Percentiles rank a stretch among this genome's conserved stretches.
Conservation (phyloP, 1,139 yeast species). For the Protomyces macrosporus region DNA sequence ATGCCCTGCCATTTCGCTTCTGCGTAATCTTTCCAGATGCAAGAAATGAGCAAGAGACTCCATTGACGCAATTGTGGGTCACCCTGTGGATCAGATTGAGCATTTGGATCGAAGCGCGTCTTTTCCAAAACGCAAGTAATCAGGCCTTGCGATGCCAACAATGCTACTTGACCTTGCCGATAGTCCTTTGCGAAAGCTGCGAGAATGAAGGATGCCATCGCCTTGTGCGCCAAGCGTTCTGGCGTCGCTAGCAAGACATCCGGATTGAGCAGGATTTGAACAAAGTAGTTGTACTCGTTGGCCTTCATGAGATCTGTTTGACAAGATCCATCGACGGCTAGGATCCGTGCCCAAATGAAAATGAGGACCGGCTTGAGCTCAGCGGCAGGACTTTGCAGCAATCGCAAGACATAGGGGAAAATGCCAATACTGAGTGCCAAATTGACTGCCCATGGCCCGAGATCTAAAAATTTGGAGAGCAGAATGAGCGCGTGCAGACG, state of each 20-base stretch:
- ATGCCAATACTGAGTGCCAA: slow-evolving; percentile 89
- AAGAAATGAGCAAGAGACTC: slow-evolving; percentile 76
- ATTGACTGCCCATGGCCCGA: slow-evolving; percentile 98
- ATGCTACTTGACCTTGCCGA: slow-evolving; percentile 71
- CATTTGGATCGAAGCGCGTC: slow-evolving; percentile 57
- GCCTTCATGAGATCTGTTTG: slow-evolving; percentile 91
- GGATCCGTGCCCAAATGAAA: slow-evolving; percentile 94
- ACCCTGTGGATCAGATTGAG: slow-evolving; percentile 14
- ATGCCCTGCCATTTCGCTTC: slow-evolving; percentile 72
- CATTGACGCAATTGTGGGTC: slow-evolving; percentile 89
- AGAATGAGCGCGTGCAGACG: slow-evolving; percentile 81
- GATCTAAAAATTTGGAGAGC: slow-evolving; percentile 75
- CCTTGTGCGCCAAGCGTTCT: slow-evolving; percentile 66
- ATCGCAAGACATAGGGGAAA: slow-evolving; percentile 86
- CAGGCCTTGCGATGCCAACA: slow-evolving; percentile 35
- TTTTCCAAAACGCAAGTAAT: slow-evolving; percentile 16
- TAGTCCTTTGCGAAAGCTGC: slow-evolving; percentile 78
- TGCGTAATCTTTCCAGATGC: slow-evolving; percentile 65
- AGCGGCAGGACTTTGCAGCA: slow-evolving; percentile 90
- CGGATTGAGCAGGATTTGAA: slow-evolving; percentile 59
- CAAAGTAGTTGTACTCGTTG: slow-evolving; percentile 82
- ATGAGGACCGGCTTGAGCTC: slow-evolving; percentile 91
- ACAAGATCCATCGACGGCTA: slow-evolving; percentile 90
- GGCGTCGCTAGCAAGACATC: slow-evolving; percentile 42
- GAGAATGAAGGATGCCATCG: slow-evolving; percentile 89